These are phyloP conservation scores for Acanthamoeba royreba DNA, from an alignment of 208 protist species.

Conservation along the genomic window DNA sequence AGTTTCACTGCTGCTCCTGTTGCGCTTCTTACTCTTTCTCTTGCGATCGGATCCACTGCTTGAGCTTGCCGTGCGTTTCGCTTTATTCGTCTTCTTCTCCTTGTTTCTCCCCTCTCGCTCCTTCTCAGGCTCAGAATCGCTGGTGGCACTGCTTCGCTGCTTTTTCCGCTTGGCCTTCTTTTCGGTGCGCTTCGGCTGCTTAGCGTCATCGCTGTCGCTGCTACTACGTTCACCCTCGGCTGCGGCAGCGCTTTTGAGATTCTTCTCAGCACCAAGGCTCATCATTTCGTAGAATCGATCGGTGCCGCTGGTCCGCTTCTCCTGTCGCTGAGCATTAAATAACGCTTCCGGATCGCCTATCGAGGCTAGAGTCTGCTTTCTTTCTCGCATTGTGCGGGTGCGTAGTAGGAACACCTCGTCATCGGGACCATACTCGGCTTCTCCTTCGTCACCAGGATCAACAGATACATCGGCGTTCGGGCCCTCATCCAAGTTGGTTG, in stretches of 20 bases:
- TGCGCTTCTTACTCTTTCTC: not conserved
- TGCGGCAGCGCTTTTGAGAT: not conserved
- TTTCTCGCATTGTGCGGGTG: not conserved
- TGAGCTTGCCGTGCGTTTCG: not conserved
- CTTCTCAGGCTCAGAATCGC: not conserved
- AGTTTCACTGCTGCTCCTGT: not conserved
- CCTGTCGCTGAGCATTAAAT: not conserved
- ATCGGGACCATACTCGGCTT: not conserved
- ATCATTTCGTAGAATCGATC: slow-evolving; percentile 32
- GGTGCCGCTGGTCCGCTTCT: slow-evolving; percentile 30
- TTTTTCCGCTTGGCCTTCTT: not conserved
- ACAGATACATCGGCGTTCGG: not conserved
- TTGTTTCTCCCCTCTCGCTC: not conserved
- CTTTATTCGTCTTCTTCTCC: not conserved
- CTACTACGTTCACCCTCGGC: not conserved
- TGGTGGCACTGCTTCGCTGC: not conserved
- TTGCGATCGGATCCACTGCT: not conserved
- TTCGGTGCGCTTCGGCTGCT: not conserved
- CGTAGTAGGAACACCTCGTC: not conserved
- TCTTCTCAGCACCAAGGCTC: slow-evolving; percentile 18
- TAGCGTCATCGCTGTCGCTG: not conserved
- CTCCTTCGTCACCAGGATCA: no score
- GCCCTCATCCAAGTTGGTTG: not conserved
- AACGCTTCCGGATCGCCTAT: not conserved
- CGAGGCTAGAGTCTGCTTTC: not conserved